phyloP scores from a whole-genome alignment of 2,329 filamentous ascomycete species.

The Colletotrichum melonis region DNA sequence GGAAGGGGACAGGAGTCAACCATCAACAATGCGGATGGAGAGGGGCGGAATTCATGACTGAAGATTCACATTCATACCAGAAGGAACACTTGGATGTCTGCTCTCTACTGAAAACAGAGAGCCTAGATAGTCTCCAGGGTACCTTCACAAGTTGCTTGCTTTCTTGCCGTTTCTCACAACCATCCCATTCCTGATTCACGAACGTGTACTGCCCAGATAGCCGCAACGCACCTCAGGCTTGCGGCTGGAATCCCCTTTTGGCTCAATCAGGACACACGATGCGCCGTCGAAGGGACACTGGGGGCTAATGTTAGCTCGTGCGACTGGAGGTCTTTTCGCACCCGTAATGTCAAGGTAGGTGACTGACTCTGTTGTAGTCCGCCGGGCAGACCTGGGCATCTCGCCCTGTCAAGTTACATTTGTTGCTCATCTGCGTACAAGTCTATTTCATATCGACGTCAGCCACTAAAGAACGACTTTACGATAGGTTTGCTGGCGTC shows the following conservation, averaged over 20 bases:
- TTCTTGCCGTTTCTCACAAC: constrained; percentile 6
- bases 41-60: constrained; percentile 29
- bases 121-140: constrained; percentile 27
- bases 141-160: constrained; percentile 28
- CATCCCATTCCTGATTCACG: background rate
- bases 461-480: background rate
- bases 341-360: background rate
- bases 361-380: constrained; percentile 30
- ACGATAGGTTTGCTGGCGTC: too few species aligned
- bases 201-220: constrained; percentile 19
- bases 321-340: background rate
- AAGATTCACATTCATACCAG: constrained; percentile 35
- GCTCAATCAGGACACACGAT: constrained; percentile 28
- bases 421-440: constrained; percentile 32
- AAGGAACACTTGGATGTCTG: constrained; percentile 17
- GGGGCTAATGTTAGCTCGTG: constrained; percentile 3
- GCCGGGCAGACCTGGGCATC: constrained; percentile 29
- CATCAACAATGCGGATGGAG: constrained; percentile 2
- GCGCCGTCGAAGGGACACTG: constrained; percentile 29
- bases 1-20: constrained; percentile 11
- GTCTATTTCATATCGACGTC: background rate
- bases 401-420: constrained; percentile 19
- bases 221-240: constrained; percentile 26
- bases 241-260: constrained; percentile 30
- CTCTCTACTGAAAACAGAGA: constrained; percentile 8